These are phyloP conservation scores for Phellopilus nigrolimitatus DNA, from an alignment of 1,284 basidiomycete genomes.

Conservation along the genomic window DNA sequence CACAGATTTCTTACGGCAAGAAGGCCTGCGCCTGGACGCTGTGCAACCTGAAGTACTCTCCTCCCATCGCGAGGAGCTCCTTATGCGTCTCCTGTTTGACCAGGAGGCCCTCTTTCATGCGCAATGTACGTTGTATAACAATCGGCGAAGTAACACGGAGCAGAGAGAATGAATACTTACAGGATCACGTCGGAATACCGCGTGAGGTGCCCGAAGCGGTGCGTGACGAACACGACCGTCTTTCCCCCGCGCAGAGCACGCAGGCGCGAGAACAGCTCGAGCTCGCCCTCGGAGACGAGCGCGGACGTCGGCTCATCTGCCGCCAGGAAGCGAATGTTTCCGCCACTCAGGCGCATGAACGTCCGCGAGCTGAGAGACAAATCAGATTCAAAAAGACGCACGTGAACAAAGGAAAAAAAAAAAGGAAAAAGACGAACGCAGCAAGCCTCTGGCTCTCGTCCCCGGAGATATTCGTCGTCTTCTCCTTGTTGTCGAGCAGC, in stretches of 20 bases:
- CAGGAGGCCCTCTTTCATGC: constrained; percentile 53
- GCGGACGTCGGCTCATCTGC: constrained; percentile 38
- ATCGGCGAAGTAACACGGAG: background rate
- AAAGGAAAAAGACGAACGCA: constrained; percentile 31
- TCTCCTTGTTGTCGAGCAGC: constrained; percentile 30
- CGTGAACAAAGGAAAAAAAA: too few species aligned
- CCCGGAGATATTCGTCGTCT: constrained; percentile 34
- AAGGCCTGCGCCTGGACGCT: constrained; percentile 54
- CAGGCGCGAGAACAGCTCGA: constrained; percentile 31
- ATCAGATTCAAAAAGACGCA: background rate
- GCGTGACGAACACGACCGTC: constrained; percentile 38
- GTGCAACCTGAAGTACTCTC: constrained; percentile 53
- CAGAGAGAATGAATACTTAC: constrained; percentile 28
- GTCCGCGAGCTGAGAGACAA: constrained; percentile 32
- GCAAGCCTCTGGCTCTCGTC: constrained; percentile 41
- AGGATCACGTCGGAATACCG: constrained; percentile 38
- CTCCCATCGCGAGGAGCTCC: constrained; percentile 39
- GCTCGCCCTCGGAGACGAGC: constrained; percentile 35
- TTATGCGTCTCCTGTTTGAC: constrained; percentile 51
- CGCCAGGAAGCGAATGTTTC: constrained; percentile 32
- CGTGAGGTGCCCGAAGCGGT: constrained; percentile 33
- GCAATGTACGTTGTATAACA: too few species aligned
- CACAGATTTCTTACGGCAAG: too few species aligned
- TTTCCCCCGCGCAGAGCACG: constrained; percentile 28
- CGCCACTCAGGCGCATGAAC: constrained; percentile 35